A percentile compares a stretch with the other conserved stretches of the same genome.
phyloP scores from a whole-genome alignment of 139 green algal genomes.

The Dunaliella primolecta region DNA sequence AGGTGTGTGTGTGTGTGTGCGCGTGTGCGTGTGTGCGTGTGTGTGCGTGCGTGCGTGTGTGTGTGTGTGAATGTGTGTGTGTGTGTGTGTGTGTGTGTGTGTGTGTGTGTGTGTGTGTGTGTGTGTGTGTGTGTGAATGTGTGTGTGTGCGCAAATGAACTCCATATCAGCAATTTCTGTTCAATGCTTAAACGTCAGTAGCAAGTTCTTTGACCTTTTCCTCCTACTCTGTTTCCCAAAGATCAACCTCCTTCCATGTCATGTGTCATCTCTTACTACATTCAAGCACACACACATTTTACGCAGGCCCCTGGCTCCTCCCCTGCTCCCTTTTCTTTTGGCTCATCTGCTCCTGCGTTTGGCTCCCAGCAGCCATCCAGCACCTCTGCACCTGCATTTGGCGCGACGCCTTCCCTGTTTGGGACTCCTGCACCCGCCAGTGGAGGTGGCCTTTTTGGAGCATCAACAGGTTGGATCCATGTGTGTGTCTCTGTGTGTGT shows the following conservation, averaged over 20 bases:
- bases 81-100: not conserved
- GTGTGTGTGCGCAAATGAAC: not conserved
- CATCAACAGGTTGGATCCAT: too few relatives aligned
- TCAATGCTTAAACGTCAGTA: too few relatives aligned
- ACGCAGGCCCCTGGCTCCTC: not conserved
- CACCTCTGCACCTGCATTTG: conserved; percentile 15
- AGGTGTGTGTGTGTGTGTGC: not conserved
- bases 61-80: not conserved
- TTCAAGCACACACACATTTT: too few relatives aligned
- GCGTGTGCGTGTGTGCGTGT: not conserved
- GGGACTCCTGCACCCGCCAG: not conserved
- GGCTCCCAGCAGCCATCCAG: not conserved
- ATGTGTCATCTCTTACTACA: too few relatives aligned
- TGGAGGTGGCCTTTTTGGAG: not conserved
- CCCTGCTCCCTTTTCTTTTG: not conserved
- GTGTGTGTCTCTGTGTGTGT: not conserved
- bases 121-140: not conserved
- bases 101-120: not conserved
- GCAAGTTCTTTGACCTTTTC: too few relatives aligned
- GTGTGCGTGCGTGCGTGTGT: not conserved
- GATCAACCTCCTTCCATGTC: too few relatives aligned
- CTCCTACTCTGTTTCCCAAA: too few relatives aligned
- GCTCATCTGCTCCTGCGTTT: not conserved
- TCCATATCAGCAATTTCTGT: not conserved
- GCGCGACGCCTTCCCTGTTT: conserved; percentile 9